Evolutionary conservation across 2,329 filamentous ascomycete species (phyloP), one percentile per base, ranked within the genome.

Genomic region (Pseudopyricularia javanii): DNA sequence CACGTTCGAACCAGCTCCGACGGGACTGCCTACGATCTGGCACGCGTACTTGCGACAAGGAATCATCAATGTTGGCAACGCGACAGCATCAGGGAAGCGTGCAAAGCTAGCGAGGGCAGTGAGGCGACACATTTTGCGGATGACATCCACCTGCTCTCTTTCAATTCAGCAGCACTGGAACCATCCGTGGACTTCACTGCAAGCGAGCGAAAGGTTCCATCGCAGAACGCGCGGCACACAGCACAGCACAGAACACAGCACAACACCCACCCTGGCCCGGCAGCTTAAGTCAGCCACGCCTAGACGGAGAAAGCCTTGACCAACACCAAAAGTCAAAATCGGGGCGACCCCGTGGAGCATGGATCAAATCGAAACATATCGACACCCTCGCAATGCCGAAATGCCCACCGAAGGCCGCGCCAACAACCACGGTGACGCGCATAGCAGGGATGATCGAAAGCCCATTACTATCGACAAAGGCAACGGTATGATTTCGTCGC

Each of bases 331-430:
- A 45, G 40, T 45, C 40, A 45, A 43, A 45, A 45, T 45, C 40
- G 40, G 40, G 40, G 58, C 58, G 55, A 17, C 40, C 37, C 40
- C 40, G 40, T 45, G 40, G 40, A 45, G 40, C 40, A 45, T 45
- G 40, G 40, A 45, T 24, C 40, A 45, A 26, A 24, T 24, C 40
- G 40, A 22, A 45, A 45, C 40, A 45, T 45, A 45, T 45, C 40
- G 40, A 45, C 22, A 20, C 59, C 59, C 60, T 60, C 66, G 65
- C 62, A 61, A 70, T 67, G 67, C 62, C 66, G 65, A 66, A 57
- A 68, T 71, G 66, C 66, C 67, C 66, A 64, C 69, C 64, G 67
- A 70, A 65, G 62, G 62, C 56, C 64, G 60, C 61, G 63, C 57
- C 57, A 60, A 60, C 61, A 63, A 56, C 56, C 59, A 60, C 59